Conservation (phyloP, 108 stramenopile species). For the Seminavis robusta region DNA sequence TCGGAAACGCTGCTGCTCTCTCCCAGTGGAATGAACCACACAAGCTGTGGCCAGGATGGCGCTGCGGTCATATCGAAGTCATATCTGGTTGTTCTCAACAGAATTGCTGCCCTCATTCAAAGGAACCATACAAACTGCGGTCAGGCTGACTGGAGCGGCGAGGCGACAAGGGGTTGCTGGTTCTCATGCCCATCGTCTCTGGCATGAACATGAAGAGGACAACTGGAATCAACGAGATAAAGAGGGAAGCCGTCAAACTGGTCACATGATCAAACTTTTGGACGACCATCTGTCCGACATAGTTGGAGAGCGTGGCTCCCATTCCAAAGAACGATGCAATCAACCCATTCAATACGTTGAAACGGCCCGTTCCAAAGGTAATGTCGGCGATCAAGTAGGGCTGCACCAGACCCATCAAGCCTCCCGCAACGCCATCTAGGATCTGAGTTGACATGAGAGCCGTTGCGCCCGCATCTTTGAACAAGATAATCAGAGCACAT, state of each 20-base stretch:
- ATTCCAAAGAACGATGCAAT: constrained; percentile 66
- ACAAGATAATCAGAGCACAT: constrained; percentile 65
- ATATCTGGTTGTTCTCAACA: too few species aligned
- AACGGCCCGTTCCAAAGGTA: constrained; percentile 67
- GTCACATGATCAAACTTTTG: constrained; percentile 60
- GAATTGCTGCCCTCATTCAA: too few species aligned
- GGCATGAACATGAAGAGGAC: constrained; percentile 59
- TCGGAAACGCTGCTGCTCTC: too few species aligned
- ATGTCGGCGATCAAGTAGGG: constrained; percentile 72
- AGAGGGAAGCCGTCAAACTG: constrained; percentile 48
- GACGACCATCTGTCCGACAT: constrained; percentile 59
- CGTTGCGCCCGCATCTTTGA: constrained; percentile 55
- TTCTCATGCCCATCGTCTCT: constrained; percentile 44
- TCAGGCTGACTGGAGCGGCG: too few species aligned
- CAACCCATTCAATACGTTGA: constrained; percentile 71
- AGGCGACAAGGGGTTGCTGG: too few species aligned
- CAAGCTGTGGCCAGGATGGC: too few species aligned
- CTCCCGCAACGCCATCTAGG: constrained; percentile 66
- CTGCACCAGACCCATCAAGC: constrained; percentile 64
- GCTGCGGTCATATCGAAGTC: too few species aligned
- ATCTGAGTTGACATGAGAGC: constrained; percentile 62
- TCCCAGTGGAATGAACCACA: too few species aligned
- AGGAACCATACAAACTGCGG: too few species aligned
- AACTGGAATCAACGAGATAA: constrained; percentile 56
- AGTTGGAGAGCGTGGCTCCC: constrained; percentile 65